Evolutionary conservation across 73 alveolate genomes (phyloP).

Genomic region (Symbiodinium natans): DNA sequence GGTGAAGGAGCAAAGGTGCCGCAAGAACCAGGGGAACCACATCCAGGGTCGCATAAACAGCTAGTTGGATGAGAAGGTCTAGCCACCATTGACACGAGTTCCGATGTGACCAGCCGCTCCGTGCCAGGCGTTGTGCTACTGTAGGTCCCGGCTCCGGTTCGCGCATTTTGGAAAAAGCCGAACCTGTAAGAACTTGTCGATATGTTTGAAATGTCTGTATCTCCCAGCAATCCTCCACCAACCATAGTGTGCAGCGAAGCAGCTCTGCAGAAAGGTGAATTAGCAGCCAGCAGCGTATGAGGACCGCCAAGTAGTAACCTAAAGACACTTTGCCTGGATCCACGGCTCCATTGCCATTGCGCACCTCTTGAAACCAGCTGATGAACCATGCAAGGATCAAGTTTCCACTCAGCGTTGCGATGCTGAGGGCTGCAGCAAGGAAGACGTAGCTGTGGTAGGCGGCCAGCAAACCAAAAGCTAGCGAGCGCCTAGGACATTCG

Average conservation of each 20-base stretch:
- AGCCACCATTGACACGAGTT: not conserved
- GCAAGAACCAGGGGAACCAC: conserved; percentile 23
- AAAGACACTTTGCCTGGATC: conserved; percentile 55
- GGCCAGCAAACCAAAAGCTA: conserved; percentile 76
- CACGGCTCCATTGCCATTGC: not conserved
- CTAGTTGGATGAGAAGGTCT: conserved; percentile 16
- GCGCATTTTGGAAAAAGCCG: not conserved
- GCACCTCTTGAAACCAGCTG: conserved; percentile 82
- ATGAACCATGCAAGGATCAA: conserved; percentile 91
- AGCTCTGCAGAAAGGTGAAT: conserved; percentile 70
- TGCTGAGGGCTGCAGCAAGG: conserved; percentile 73
- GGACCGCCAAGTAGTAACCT: conserved; percentile 69
- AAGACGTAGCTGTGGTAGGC: conserved; percentile 75
- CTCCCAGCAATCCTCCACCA: conserved; percentile 91
- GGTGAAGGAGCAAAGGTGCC: not conserved
- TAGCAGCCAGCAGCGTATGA: conserved; percentile 55
- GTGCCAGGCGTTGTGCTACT: not conserved
- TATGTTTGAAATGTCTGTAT: conserved; percentile 72
- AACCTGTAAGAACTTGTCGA: conserved; percentile 45
- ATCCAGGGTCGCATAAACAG: conserved; percentile 25
- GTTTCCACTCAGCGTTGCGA: conserved; percentile 51
- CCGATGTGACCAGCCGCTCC: not conserved
- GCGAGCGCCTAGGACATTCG: conserved; percentile 17
- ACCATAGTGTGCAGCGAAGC: conserved; percentile 59
- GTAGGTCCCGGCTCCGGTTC: not conserved